Evolutionary conservation across 345 rosid genomes (phyloP).

Genomic region (Adansonia digitata): DNA sequence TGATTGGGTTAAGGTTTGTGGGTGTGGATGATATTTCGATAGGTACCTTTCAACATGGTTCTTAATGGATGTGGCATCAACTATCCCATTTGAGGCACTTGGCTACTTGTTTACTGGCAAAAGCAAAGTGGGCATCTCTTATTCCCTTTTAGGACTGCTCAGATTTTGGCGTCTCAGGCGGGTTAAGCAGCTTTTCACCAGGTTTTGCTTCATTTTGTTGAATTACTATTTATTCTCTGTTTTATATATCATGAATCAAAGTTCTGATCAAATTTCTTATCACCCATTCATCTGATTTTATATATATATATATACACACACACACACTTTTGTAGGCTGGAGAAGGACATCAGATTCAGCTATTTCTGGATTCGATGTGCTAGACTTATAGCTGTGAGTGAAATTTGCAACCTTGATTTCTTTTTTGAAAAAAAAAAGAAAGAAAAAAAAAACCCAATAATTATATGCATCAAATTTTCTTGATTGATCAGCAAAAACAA

Average conservation of each 20-base stretch:
- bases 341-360: slow-evolving; percentile 85
- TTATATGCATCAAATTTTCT: too few species aligned
- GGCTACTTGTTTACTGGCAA: slow-evolving; percentile 61
- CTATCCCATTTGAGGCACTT: slow-evolving; percentile 65
- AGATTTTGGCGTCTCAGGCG: slow-evolving; percentile 83
- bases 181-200: slow-evolving; percentile 75
- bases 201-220: slow-evolving; percentile 29
- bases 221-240: not conserved
- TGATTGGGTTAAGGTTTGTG: not conserved
- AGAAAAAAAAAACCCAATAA: too few species aligned
- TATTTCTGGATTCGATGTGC: slow-evolving; percentile 78
- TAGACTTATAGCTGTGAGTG: slow-evolving; percentile 62
- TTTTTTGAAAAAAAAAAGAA: too few species aligned
- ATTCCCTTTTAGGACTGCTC: slow-evolving; percentile 58
- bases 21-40: not conserved
- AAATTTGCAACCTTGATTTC: too few species aligned
- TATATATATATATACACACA: too few species aligned
- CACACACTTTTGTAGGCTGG: slow-evolving; percentile 66
- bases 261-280: not conserved
- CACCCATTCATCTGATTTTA: too few species aligned
- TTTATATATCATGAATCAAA: not conserved
- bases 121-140: slow-evolving; percentile 21
- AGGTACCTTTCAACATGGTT: slow-evolving; percentile 91
- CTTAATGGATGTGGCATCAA: slow-evolving; percentile 92
- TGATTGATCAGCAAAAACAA: too few species aligned